Conservation (phyloP, 768 basidiomycete genomes). For the Termitomyces sp. region DNA sequence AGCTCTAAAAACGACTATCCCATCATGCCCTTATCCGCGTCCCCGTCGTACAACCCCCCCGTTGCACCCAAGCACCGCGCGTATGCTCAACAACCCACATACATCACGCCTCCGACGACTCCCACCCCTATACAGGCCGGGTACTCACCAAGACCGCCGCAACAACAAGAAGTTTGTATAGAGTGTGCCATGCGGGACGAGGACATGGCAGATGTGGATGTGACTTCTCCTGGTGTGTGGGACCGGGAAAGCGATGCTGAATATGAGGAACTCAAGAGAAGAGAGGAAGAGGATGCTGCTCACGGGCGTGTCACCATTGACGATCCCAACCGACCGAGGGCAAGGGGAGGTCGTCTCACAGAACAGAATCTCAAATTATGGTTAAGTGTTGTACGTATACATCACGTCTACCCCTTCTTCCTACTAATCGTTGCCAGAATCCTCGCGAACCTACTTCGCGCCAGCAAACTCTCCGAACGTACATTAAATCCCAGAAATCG, state of each 20-base stretch:
- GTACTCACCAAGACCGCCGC: conserved; percentile 50
- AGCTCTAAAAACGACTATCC: conserved; percentile 31
- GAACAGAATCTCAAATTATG: conserved; percentile 80
- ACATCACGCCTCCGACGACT: conserved; percentile 51
- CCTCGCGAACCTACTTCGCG: conserved; percentile 85
- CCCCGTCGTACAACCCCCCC: conserved; percentile 56
- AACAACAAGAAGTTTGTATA: conserved; percentile 76
- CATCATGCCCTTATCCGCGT: conserved; percentile 52
- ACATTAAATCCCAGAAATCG: conserved; percentile 76
- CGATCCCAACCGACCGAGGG: conserved; percentile 51
- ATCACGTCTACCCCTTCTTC: not conserved
- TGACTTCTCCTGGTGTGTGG: conserved; percentile 83
- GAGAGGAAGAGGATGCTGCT: conserved; percentile 67
- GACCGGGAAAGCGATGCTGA: conserved; percentile 81
- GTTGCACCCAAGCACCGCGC: conserved; percentile 64
- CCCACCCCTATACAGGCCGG: conserved; percentile 57
- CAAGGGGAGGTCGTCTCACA: conserved; percentile 63
- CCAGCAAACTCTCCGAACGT: conserved; percentile 74
- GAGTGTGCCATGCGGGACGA: conserved; percentile 99
- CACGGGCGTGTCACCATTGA: conserved; percentile 41
- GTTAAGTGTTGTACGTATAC: conserved; percentile 59
- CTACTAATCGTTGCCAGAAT: conserved; percentile 48
- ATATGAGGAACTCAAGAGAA: conserved; percentile 68
- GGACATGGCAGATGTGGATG: conserved; percentile 95
- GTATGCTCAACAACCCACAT: conserved; percentile 72